Percentiles rank a stretch among this genome's conserved stretches.
Conservation (phyloP, 176 grass and related monocot species). For the Tuctoria greenei region DNA sequence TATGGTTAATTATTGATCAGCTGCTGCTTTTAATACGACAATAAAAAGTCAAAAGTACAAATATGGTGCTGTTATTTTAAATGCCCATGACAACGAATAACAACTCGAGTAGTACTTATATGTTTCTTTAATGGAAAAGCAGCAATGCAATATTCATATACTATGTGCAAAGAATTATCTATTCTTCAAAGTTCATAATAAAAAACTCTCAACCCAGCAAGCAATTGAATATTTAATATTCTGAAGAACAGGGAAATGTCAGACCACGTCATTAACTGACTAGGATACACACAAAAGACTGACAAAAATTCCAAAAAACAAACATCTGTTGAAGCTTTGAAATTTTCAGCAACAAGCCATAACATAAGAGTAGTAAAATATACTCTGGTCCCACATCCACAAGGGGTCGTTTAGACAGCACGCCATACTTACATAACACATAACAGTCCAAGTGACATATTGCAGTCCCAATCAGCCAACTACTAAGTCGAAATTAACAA, state of each 20-base stretch:
- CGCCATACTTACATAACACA: constrained; percentile 4
- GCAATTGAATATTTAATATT: not conserved
- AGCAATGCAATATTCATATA: not conserved
- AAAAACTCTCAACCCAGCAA: constrained; percentile 5
- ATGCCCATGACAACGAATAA: not conserved
- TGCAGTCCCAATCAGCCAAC: constrained; percentile 21
- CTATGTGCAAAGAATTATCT: constrained; percentile 14
- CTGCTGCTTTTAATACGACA: constrained; percentile 14
- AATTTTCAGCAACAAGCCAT: constrained; percentile 5
- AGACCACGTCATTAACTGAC: not conserved
- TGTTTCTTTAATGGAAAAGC: not conserved
- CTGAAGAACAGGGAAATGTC: constrained; percentile 14
- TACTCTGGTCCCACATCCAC: not conserved
- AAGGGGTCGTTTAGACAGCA: constrained; percentile 23
- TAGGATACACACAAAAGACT: constrained; percentile 7
- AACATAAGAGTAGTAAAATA: constrained; percentile 26
- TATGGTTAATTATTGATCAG: not conserved
- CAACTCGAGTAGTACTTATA: constrained; percentile 6
- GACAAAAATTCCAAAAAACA: not conserved
- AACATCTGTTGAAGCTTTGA: constrained; percentile 3
- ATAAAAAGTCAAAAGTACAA: not conserved
- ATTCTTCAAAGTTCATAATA: not conserved
- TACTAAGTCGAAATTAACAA: constrained; percentile 12
- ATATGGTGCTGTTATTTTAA: not conserved
- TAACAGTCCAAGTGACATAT: constrained; percentile 1